Evolutionary conservation across 2,329 filamentous ascomycete species (phyloP).

Genomic region (Penicillium capsulatum): DNA sequence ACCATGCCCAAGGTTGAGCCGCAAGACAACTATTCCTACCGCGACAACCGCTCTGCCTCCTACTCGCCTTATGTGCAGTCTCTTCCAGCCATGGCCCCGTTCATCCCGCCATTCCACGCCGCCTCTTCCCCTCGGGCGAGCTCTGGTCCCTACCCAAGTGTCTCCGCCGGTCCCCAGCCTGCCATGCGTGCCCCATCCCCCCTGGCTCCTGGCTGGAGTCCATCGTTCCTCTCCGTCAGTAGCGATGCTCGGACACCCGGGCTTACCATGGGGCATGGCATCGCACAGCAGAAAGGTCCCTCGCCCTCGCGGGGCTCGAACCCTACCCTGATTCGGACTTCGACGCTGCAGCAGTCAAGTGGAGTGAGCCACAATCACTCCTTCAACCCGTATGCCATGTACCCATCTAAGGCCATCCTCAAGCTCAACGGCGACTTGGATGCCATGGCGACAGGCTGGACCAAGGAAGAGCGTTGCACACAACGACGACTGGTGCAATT

Average conservation of each 20-base stretch:
- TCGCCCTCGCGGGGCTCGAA: slow-evolving; percentile 47
- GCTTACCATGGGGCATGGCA: slow-evolving; percentile 33
- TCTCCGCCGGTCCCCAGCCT: slow-evolving; percentile 41
- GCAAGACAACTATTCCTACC: slow-evolving; percentile 55
- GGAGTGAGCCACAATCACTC: slow-evolving; percentile 46
- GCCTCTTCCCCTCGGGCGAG: slow-evolving; percentile 40
- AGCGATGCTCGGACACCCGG: slow-evolving; percentile 44
- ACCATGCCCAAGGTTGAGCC: slow-evolving; percentile 48
- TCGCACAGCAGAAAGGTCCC: slow-evolving; percentile 39
- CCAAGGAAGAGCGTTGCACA: slow-evolving; percentile 70
- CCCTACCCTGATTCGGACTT: slow-evolving; percentile 63
- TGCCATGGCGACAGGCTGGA: slow-evolving; percentile 79
- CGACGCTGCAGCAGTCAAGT: slow-evolving; percentile 58
- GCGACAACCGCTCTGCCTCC: slow-evolving; percentile 45
- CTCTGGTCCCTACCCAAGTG: slow-evolving; percentile 40
- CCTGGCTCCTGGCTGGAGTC: slow-evolving; percentile 46
- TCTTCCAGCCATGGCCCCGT: slow-evolving; percentile 42
- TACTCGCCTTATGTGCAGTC: slow-evolving; percentile 51
- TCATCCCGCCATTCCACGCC: slow-evolving; percentile 34
- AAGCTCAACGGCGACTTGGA: slow-evolving; percentile 83
- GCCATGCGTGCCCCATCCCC: slow-evolving; percentile 49
- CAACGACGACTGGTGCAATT: slow-evolving; percentile 86
- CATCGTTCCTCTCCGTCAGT: slow-evolving; percentile 46
- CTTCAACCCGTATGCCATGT: slow-evolving; percentile 76
- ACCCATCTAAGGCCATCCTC: slow-evolving; percentile 76